Base-by-base conservation (phyloP, 371 early-diverging fungal genomes). In the Rhizopus arrhizus region DNA sequence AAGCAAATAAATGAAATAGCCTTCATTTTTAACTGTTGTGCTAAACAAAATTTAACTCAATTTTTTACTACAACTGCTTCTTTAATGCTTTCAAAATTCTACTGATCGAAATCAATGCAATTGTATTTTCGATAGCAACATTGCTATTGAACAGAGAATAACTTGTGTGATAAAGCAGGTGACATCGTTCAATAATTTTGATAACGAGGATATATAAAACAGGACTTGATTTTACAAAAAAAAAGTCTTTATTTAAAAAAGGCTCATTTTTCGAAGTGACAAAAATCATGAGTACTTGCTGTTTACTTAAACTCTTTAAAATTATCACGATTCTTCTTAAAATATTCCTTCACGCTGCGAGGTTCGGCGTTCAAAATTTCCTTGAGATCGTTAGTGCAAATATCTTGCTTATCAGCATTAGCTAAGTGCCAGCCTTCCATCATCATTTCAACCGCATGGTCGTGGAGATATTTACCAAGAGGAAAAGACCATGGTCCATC, bases 251-350 rank as follows among this genome's bases (percentile, higher is more conserved):
- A 43, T 43, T 43, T n/a, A 43, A 43, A 43, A 43, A 43, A 15
- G 43, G n/a, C n/a, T 43, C n/a, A 13, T 43, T 15, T 43, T 43
- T 1, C 8, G 2, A 43, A 9, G 5, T 43, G 15, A 13, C 5
- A 5, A 13, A n/a, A 43, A 43, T 5, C 13, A 43, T 11, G n/a
- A 11, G 2, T 36, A 36, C 36, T 36, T 36, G 9, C 22, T 22
- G 0, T 62, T 69, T 65, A 69, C 58, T 65, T 69, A 50, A 74
- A 69, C 5, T 58, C 61, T n/a, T 57, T 70, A 65, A 78, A 75
- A 13, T 73, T 55, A 2, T 75, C 68, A 22, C 75, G 75, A 57
- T 78, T 78, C 47, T 55, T 62, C 46, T 73, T 46, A 33, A 75
- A 72, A 50, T 71, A 78, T 4, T 71, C 42, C 34, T 62, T 62